A percentile compares a stretch with the other conserved stretches of the same genome.
Evolutionary conservation across 2,329 filamentous ascomycete genomes (phyloP).

Genomic region (Clarireedia hainanense): DNA sequence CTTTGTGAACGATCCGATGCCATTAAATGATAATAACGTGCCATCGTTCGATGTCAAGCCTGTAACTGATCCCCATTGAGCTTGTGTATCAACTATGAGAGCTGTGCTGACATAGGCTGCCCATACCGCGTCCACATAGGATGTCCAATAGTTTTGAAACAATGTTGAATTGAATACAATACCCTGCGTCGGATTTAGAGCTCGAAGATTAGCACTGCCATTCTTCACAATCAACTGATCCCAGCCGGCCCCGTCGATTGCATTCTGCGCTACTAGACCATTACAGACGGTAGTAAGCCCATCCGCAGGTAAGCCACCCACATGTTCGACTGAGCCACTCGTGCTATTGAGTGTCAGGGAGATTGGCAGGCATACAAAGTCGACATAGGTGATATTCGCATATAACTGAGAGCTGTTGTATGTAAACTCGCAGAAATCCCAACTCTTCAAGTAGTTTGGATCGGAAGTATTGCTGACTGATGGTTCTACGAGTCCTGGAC

Average conservation of each 20-base stretch:
- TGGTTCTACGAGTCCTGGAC: constrained; percentile 65
- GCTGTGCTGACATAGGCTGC: constrained; percentile 31
- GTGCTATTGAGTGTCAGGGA: constrained; percentile 41
- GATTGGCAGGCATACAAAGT: constrained; percentile 61
- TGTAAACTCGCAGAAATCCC: constrained; percentile 64
- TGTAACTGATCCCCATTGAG: constrained; percentile 43
- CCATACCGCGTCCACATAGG: constrained; percentile 40
- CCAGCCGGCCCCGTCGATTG: constrained; percentile 51
- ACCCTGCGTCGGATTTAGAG: constrained; percentile 34
- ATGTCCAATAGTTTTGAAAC: constrained; percentile 36
- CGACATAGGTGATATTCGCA: constrained; percentile 65
- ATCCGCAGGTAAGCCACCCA: constrained; percentile 47
- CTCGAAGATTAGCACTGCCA: constrained; percentile 31
- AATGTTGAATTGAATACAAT: constrained; percentile 33
- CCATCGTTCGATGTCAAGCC: constrained; percentile 30
- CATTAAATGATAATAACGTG: constrained; percentile 32
- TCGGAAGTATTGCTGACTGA: constrained; percentile 60
- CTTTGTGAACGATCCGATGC: constrained; percentile 41
- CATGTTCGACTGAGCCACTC: constrained; percentile 35
- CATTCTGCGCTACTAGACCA: constrained; percentile 46
- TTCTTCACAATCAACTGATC: constrained; percentile 38
- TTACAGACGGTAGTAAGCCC: constrained; percentile 49
- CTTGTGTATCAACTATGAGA: constrained; percentile 58
- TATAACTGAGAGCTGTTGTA: constrained; percentile 54
- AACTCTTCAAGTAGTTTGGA: constrained; percentile 51